Evolutionary conservation across 176 grass and related monocot species (phyloP).

Genomic region (Thinopyrum elongatum): DNA sequence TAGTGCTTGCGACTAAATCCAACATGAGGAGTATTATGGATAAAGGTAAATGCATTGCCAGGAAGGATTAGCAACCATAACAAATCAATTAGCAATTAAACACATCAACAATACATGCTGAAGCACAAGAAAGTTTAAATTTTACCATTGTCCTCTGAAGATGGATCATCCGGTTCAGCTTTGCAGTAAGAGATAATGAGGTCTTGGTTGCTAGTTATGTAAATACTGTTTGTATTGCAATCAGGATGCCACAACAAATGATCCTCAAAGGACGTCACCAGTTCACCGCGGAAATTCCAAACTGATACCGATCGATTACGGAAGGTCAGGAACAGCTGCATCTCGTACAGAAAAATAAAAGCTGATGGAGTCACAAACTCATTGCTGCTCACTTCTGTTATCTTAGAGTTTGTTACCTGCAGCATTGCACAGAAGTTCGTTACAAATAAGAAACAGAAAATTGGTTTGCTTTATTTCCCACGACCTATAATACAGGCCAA

Average conservation of each 20-base stretch:
- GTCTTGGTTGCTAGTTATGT: constrained; percentile 69
- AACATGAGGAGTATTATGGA: background rate
- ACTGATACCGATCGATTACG: constrained; percentile 49
- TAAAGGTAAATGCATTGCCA: background rate
- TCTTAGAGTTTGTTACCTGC: constrained; percentile 57
- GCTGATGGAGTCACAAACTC: constrained; percentile 69
- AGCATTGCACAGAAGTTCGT: constrained; percentile 15
- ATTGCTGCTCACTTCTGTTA: constrained; percentile 58
- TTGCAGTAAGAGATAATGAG: constrained; percentile 68
- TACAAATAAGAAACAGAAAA: constrained; percentile 18
- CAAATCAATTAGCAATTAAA: background rate
- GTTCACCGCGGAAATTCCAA: constrained; percentile 73
- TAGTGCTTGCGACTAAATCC: background rate
- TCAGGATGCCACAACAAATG: constrained; percentile 72
- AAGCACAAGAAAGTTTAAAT: background rate
- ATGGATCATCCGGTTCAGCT: constrained; percentile 51
- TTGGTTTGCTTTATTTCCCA: background rate
- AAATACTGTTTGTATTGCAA: constrained; percentile 72
- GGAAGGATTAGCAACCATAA: background rate
- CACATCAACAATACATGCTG: background rate
- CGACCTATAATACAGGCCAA: background rate
- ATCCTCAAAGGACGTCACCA: constrained; percentile 68
- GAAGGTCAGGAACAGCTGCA: constrained; percentile 62
- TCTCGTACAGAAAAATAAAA: constrained; percentile 74
- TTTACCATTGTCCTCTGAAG: constrained; percentile 35